phyloP scores from a whole-genome alignment of 179 eudicot genomes.

The Drosera spatulata region DNA sequence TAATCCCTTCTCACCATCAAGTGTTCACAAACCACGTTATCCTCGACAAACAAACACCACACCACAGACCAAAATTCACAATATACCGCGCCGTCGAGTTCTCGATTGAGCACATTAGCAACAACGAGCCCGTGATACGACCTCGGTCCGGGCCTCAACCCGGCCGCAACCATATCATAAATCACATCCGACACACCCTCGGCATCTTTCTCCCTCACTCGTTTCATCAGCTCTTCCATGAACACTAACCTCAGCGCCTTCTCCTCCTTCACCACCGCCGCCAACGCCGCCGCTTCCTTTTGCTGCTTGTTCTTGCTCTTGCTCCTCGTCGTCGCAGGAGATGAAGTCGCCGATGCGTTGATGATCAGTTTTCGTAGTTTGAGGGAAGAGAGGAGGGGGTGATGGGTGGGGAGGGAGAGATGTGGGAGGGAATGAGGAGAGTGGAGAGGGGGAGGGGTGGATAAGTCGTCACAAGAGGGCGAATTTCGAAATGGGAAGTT shows the following conservation, averaged over 20 bases:
- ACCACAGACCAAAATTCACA: constrained; percentile 1
- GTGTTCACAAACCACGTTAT: too few species aligned
- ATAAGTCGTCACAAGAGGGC: too few species aligned
- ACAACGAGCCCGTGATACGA: constrained; percentile 82
- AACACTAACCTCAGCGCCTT: constrained; percentile 57
- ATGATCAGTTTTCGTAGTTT: constrained; percentile 4
- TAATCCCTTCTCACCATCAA: too few species aligned
- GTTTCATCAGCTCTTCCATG: constrained; percentile 85
- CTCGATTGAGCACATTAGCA: constrained; percentile 51
- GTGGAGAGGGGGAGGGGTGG: too few species aligned
- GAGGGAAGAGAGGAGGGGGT: constrained; percentile 7
- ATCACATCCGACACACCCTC: constrained; percentile 68
- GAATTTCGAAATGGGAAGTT: too few species aligned
- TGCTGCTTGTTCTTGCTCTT: constrained; percentile 22
- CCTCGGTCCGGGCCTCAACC: constrained; percentile 88
- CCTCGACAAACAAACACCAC: too few species aligned
- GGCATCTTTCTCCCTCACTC: constrained; percentile 44
- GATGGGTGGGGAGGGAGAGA: too few species aligned
- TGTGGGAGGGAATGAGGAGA: too few species aligned
- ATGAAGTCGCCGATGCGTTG: constrained; percentile 20
- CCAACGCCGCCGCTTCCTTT: constrained; percentile 11
- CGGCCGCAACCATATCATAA: too few species aligned
- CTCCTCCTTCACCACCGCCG: constrained; percentile 38
- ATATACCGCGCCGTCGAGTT: constrained; percentile 65
- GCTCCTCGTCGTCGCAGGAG: constrained; percentile 21